Conservation (phyloP, 2,329 filamentous ascomycete genomes). For the Neobulgaria alba region DNA sequence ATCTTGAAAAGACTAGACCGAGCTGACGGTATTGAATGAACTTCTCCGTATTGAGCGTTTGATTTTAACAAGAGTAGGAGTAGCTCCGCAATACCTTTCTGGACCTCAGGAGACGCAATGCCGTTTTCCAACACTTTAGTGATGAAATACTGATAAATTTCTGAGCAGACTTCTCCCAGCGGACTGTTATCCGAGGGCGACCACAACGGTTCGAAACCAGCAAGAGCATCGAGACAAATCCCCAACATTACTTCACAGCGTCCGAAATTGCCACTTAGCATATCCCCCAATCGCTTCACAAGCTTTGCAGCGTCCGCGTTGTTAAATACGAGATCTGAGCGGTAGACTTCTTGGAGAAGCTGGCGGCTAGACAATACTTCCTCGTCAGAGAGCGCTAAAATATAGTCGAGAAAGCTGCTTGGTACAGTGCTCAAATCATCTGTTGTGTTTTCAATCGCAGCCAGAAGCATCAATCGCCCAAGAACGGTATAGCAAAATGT, state of each 20-base stretch:
- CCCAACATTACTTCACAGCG: constrained; percentile 67
- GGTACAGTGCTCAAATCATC: constrained; percentile 38
- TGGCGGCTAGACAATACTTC: constrained; percentile 44
- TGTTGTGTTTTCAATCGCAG: constrained; percentile 13
- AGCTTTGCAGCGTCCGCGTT: constrained; percentile 39
- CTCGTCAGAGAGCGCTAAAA: constrained; percentile 42
- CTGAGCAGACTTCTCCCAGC: constrained; percentile 57
- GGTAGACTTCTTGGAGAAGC: constrained; percentile 44
- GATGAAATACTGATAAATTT: constrained; percentile 74
- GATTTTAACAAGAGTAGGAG: constrained; percentile 61
- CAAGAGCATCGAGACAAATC: constrained; percentile 59
- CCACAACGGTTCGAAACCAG: constrained; percentile 33
- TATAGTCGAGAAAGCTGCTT: constrained; percentile 38
- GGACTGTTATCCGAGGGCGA: constrained; percentile 33
- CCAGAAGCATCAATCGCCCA: constrained; percentile 19
- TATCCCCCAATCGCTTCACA: constrained; percentile 41
- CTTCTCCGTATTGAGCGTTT: constrained; percentile 54
- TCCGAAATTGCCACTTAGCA: constrained; percentile 52
- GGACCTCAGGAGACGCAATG: constrained; percentile 59
- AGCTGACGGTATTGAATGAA: constrained; percentile 32
- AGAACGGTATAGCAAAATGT: constrained; percentile 21
- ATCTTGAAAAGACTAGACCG: constrained; percentile 69
- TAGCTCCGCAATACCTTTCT: constrained; percentile 58
- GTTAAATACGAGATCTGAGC: constrained; percentile 43
- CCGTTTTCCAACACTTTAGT: constrained; percentile 57